Base-by-base conservation (phyloP, 805 yeast species). In the Metschnikowia shivogae region DNA sequence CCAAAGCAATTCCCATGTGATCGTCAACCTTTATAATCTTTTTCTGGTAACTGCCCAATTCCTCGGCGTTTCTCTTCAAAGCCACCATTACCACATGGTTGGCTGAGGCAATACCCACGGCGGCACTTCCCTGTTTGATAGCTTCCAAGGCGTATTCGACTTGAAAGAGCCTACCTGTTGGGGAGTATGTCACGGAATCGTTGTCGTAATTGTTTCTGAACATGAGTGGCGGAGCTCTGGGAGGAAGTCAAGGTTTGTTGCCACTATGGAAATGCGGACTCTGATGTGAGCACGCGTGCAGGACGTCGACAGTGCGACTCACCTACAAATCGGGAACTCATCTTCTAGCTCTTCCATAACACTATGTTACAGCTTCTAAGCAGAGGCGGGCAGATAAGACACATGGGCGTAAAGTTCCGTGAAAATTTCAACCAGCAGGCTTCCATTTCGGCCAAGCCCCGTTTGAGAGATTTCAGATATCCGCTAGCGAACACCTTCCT, bases 161-260 rank as follows among this genome's bases (percentile, higher is more conserved):
- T 68, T 88, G 96, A 70, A 89, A 89, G 48, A 89, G 79, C 56
- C 96, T 79, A 4, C 96, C 96, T 4, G 96, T 89, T 45, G 96
- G 96, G 29, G 98, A 92, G 71, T 88, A 93, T 11, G 99, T 93
- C 47, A 93, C 96, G 38, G 98, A 84, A 67, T 93, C 99, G 76
- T 95, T 95, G 67, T 93, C 99, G 77, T 93, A 93, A 60, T 95
- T 93, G 72, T 93, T 93, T 78, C 99, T 89, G 65, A 93, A 93
- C 99, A 62, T 61, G 50, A 37, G 30, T 24, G 29, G 12, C 20
- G 29, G 12, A 31, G 36, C 36, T 10, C 14, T 13, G 29, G 35
- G 17, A n/a, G 42, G 35, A 13, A 22, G 28, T 19, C 6, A 30
- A n/a, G 43, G 13, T 40, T 22, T 26, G 34, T 45, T 36, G 48